Evolutionary conservation across 306 rosid genomes (phyloP).

Genomic region (Carpinus viminea): DNA sequence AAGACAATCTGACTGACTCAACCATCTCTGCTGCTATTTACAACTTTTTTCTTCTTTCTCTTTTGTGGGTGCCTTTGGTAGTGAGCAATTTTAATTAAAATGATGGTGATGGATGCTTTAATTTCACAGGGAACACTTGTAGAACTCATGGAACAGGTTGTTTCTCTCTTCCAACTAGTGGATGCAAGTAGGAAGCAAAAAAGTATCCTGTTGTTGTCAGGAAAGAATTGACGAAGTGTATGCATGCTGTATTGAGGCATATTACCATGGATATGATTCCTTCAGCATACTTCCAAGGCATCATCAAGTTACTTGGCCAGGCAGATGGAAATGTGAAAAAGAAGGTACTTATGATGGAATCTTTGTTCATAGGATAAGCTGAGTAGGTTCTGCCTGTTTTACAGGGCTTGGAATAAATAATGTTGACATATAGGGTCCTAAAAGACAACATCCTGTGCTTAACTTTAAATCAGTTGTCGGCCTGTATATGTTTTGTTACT

Average conservation of each 20-base stretch:
- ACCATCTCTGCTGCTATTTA: conserved; percentile 3
- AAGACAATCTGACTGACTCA: conserved; percentile 2
- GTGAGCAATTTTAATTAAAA: background rate
- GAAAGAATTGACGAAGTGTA: conserved; percentile 61
- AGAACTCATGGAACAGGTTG: conserved; percentile 72
- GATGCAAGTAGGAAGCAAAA: conserved; percentile 57
- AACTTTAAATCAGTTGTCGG: background rate
- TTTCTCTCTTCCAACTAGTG: conserved; percentile 55
- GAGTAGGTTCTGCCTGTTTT: background rate
- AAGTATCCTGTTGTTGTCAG: conserved; percentile 45
- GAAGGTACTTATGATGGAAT: conserved; percentile 53
- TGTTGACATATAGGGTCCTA: background rate
- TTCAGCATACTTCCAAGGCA: conserved; percentile 59
- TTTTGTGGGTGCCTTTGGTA: background rate
- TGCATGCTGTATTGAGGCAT: conserved; percentile 58
- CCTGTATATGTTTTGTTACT: background rate
- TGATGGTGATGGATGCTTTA: conserved; percentile 17
- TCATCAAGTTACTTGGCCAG: conserved; percentile 60
- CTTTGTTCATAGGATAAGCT: background rate
- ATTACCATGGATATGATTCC: conserved; percentile 57
- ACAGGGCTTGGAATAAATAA: background rate
- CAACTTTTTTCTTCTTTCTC: background rate
- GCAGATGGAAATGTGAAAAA: conserved; percentile 56
- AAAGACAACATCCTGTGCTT: background rate
- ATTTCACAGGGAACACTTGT: conserved; percentile 56